Conservation (phyloP, 306 rosid genomes). For the Pyrus communis region DNA sequence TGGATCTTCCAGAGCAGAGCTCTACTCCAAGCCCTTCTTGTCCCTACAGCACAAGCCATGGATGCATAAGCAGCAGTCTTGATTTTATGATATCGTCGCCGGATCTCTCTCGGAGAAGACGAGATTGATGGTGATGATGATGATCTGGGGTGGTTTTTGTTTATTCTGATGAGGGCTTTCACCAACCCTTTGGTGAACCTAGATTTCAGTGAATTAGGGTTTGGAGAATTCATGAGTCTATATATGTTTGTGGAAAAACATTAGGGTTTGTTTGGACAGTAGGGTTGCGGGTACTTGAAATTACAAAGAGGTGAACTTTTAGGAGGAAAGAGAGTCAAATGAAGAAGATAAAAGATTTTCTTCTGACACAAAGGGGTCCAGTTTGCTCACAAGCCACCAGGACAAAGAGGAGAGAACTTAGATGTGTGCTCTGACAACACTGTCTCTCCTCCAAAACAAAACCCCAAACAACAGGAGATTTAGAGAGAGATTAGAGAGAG, state of each 20-base stretch:
- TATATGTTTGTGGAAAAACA: background rate
- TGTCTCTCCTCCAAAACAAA: background rate
- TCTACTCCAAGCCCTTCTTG: constrained; percentile 25
- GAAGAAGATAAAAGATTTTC: constrained; percentile 12
- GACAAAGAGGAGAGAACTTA: constrained; percentile 8
- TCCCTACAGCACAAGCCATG: constrained; percentile 31
- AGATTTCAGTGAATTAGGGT: constrained; percentile 18
- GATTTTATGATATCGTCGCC: background rate
- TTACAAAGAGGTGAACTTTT: background rate
- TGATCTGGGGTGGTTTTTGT: constrained; percentile 1
- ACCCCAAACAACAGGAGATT: background rate
- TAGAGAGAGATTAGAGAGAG: background rate
- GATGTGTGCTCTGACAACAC: constrained; percentile 15
- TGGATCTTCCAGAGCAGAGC: constrained; percentile 23
- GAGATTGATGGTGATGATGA: background rate
- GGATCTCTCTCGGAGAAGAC: constrained; percentile 18
- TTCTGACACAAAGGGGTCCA: constrained; percentile 24
- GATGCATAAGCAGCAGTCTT: constrained; percentile 26
- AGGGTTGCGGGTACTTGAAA: background rate
- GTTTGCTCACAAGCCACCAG: background rate
- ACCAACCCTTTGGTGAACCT: constrained; percentile 18
- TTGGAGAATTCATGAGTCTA: constrained; percentile 1
- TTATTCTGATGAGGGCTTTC: constrained; percentile 14
- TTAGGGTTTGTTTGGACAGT: background rate
- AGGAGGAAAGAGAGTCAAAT: constrained; percentile 6